phyloP scores from a whole-genome alignment of 441 rosid species.

The Aleurites moluccanus region DNA sequence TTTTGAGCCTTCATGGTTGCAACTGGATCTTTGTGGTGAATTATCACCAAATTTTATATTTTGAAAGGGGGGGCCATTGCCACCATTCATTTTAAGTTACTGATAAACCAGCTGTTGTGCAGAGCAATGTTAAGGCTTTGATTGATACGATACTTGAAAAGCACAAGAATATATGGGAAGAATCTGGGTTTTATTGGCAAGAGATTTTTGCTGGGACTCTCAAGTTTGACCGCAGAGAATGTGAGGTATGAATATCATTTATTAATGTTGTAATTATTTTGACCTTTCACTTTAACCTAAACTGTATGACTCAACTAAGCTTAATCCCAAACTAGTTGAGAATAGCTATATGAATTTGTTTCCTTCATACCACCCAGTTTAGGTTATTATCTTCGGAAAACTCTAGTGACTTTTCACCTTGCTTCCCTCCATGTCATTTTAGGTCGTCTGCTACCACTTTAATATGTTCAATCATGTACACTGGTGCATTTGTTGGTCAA shows the following conservation, averaged over 20 bases:
- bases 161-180: conserved; percentile 84
- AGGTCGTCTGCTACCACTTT: neutral
- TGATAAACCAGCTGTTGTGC: conserved; percentile 26
- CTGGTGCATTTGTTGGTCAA: too few species aligned
- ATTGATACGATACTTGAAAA: conserved; percentile 92
- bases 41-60: neutral
- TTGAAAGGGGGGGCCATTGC: neutral
- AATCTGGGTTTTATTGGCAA: conserved; percentile 69
- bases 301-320: too few species aligned
- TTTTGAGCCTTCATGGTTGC: neutral
- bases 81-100: neutral
- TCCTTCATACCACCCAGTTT: neutral
- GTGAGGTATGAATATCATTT: conserved; percentile 54
- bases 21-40: neutral
- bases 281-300: neutral
- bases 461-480: too few species aligned
- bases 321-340: neutral
- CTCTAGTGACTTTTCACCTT: neutral
- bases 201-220: conserved; percentile 69
- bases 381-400: neutral
- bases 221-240: conserved; percentile 72
- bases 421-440: neutral
- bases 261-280: neutral
- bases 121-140: conserved; percentile 68
- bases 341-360: neutral